These are phyloP conservation scores for Neostapfia colusana DNA, from an alignment of 176 grass and related monocot species.

Conservation along the genomic window DNA sequence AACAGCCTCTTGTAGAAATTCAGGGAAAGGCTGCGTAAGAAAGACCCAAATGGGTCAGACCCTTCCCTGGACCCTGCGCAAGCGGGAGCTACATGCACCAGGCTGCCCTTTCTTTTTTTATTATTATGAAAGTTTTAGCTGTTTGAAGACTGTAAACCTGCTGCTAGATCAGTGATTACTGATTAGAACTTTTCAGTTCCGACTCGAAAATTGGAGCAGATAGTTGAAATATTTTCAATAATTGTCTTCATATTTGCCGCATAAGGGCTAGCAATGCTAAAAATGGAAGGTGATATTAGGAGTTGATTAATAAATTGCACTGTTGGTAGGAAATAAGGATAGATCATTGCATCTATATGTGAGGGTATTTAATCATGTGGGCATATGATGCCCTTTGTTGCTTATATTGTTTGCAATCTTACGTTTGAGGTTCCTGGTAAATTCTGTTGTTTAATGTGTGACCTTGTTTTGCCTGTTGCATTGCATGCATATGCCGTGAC, in stretches of 20 bases:
- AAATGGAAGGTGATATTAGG: not conserved
- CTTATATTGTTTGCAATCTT: not conserved
- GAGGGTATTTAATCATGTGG: constrained; percentile 3
- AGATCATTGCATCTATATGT: not conserved
- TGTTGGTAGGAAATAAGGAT: not conserved
- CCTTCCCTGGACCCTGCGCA: too few species aligned
- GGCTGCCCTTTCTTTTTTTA: too few species aligned
- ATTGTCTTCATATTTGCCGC: constrained; percentile 3
- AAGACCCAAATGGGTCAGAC: too few species aligned
- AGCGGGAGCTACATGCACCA: too few species aligned
- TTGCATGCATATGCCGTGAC: not conserved
- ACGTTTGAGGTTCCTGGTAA: not conserved
- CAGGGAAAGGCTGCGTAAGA: too few species aligned
- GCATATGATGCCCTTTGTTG: not conserved
- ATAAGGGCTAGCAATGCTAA: not conserved
- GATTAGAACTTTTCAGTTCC: not conserved
- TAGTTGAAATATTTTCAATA: not conserved
- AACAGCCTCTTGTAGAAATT: too few species aligned
- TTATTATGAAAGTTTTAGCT: constrained; percentile 5
- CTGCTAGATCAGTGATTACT: constrained; percentile 4
- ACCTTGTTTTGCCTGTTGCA: not conserved
- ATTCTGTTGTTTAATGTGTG: not conserved
- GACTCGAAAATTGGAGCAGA: not conserved
- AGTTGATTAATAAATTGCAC: not conserved
- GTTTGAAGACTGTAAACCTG: constrained; percentile 9